Percentiles rank a stretch among this genome's conserved stretches.
phyloP scores from a whole-genome alignment of 169 alveolate genomes.

The Cardiosporidium cionae region DNA sequence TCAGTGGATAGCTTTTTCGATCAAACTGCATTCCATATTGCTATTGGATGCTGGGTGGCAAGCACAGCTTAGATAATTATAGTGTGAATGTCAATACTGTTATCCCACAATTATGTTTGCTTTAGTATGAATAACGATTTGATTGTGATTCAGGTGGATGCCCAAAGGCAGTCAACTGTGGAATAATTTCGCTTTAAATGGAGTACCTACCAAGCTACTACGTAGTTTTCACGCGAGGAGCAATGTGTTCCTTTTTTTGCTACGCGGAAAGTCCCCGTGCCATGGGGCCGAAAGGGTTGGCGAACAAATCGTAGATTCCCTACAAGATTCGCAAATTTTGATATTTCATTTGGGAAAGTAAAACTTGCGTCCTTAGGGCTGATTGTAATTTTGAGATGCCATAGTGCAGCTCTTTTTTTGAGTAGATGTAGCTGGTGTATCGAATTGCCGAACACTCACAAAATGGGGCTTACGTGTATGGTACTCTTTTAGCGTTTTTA shows the following conservation, averaged over 20 bases:
- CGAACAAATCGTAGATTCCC: background rate
- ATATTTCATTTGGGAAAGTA: no score
- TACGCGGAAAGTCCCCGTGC: background rate
- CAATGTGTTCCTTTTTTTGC: background rate
- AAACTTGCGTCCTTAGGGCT: no score
- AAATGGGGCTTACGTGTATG: background rate
- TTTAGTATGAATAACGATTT: background rate
- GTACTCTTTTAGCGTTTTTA: background rate
- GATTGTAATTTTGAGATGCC: background rate
- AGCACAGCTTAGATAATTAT: background rate
- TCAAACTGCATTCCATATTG: background rate
- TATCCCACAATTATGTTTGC: background rate
- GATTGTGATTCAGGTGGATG: background rate
- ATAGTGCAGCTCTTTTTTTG: background rate
- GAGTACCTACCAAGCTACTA: background rate
- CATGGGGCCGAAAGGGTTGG: constrained; percentile 1
- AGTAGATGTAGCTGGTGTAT: background rate
- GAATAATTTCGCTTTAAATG: no score
- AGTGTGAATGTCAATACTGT: background rate
- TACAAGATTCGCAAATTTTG: no score
- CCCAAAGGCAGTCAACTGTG: no score
- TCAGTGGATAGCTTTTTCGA: background rate
- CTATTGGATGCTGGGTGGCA: background rate
- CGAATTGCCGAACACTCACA: no score
- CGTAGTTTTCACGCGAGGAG: background rate